phyloP scores from a whole-genome alignment of 2,329 filamentous ascomycete species.

The Monilinia vaccinii-corymbosi region DNA sequence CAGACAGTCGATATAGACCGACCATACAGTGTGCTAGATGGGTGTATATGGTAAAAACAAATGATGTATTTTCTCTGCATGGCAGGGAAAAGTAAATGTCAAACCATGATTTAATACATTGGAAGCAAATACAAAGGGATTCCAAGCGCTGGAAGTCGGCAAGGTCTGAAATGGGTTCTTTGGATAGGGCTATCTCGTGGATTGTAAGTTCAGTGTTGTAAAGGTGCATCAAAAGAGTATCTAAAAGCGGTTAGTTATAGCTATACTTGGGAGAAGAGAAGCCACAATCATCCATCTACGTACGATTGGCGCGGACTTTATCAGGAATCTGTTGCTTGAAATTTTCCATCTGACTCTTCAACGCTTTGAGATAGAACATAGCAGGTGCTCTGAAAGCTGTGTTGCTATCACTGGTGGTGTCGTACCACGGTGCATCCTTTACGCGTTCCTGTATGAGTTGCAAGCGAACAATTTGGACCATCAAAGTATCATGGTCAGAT shows the following conservation, averaged over 20 bases:
- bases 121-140: constrained; percentile 3
- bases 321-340: constrained; percentile 58
- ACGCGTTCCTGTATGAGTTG: constrained; percentile 23
- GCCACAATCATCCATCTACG: neutral
- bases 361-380: constrained; percentile 29
- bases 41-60: neutral
- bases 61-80: neutral
- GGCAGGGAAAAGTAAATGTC: constrained; percentile 3
- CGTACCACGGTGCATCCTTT: neutral
- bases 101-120: constrained; percentile 11
- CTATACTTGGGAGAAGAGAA: neutral
- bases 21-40: constrained; percentile 5
- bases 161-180: neutral
- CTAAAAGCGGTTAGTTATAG: neutral
- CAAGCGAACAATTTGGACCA: constrained; percentile 35
- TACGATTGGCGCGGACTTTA: constrained; percentile 36
- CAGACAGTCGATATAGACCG: neutral
- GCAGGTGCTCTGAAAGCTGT: constrained; percentile 19
- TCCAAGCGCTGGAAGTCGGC: neutral
- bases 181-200: constrained; percentile 1
- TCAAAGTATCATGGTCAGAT: constrained; percentile 39
- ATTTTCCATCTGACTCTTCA: constrained; percentile 52
- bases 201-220: constrained; percentile 8
- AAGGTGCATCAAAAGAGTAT: constrained; percentile 1
- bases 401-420: neutral